Evolutionary conservation across 768 basidiomycete genomes (phyloP).

Genomic region (Lactarius tabidus): DNA sequence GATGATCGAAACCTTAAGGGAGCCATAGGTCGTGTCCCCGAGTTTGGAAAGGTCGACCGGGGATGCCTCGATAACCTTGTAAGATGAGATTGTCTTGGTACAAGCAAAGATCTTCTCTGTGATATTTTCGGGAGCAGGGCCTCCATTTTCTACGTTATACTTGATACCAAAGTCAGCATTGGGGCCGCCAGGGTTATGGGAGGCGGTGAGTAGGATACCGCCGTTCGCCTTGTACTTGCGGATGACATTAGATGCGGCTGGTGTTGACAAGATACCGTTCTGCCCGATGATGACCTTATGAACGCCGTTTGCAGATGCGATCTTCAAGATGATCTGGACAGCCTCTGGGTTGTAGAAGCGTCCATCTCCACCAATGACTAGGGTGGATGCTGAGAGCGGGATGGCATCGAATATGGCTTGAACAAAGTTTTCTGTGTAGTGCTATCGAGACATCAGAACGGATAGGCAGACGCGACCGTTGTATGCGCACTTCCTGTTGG

Average conservation of each 20-base stretch:
- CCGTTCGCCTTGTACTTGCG: slow-evolving; percentile 94
- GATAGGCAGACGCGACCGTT: not conserved
- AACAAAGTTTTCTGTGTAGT: slow-evolving; percentile 99
- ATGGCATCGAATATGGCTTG: slow-evolving; percentile 93
- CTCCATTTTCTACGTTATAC: slow-evolving; percentile 97
- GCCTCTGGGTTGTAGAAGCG: slow-evolving; percentile 85
- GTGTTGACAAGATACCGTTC: slow-evolving; percentile 90
- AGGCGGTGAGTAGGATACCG: slow-evolving; percentile 94
- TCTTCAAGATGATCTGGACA: slow-evolving; percentile 88
- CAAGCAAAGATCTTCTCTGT: slow-evolving; percentile 94
- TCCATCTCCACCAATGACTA: slow-evolving; percentile 97
- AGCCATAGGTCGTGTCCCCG: slow-evolving; percentile 76
- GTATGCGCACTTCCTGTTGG: slow-evolving; percentile 76
- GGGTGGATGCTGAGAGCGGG: slow-evolving; percentile 68
- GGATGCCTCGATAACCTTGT: slow-evolving; percentile 78
- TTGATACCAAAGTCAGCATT: slow-evolving; percentile 99
- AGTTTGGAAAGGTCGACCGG: slow-evolving; percentile 80
- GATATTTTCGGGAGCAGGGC: slow-evolving; percentile 93
- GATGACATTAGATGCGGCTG: slow-evolving; percentile 94
- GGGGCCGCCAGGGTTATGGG: slow-evolving; percentile 98
- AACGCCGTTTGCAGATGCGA: slow-evolving; percentile 93
- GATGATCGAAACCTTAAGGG: slow-evolving; percentile 82
- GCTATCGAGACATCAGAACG: slow-evolving; percentile 38
- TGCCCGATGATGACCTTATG: slow-evolving; percentile 89
- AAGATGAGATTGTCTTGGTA: slow-evolving; percentile 80